phyloP scores from a whole-genome alignment of 2,329 filamentous ascomycete species.

The Penicillium frequentans region DNA sequence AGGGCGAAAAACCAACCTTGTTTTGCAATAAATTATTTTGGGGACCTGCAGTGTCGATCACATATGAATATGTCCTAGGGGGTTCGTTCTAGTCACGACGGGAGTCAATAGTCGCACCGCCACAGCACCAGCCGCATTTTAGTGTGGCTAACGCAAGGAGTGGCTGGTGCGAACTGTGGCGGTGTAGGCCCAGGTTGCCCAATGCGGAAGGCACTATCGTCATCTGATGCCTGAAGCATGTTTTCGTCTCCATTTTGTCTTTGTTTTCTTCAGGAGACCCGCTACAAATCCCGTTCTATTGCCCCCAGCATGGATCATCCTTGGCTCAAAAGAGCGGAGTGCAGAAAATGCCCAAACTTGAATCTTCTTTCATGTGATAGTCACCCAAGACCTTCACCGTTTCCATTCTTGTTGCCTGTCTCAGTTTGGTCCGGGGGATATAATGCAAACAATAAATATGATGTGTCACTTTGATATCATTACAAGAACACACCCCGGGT shows the following conservation, averaged over 20 bases:
- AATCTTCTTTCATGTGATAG: constrained; percentile 1
- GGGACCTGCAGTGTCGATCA: constrained; percentile 7
- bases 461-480: constrained; percentile 12
- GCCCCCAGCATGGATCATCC: constrained; percentile 6
- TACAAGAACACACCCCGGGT: neutral
- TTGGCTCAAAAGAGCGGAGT: constrained; percentile 3
- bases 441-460: neutral
- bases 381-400: neutral
- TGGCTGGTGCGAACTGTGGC: constrained; percentile 21
- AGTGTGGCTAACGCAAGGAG: constrained; percentile 21
- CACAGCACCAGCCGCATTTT: constrained; percentile 14
- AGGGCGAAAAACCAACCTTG: constrained; percentile 2
- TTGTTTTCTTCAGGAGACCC: neutral
- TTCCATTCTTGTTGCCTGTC: neutral
- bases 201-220: constrained; percentile 7
- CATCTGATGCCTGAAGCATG: neutral
- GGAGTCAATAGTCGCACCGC: constrained; percentile 15
- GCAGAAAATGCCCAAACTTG: neutral
- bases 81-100: neutral
- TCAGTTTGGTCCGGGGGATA: neutral
- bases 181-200: constrained; percentile 12
- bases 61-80: neutral
- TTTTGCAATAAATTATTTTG: neutral
- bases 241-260: neutral
- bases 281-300: neutral